Evolutionary conservation across 345 rosid species (phyloP).

Genomic region (Aquilaria sinensis): DNA sequence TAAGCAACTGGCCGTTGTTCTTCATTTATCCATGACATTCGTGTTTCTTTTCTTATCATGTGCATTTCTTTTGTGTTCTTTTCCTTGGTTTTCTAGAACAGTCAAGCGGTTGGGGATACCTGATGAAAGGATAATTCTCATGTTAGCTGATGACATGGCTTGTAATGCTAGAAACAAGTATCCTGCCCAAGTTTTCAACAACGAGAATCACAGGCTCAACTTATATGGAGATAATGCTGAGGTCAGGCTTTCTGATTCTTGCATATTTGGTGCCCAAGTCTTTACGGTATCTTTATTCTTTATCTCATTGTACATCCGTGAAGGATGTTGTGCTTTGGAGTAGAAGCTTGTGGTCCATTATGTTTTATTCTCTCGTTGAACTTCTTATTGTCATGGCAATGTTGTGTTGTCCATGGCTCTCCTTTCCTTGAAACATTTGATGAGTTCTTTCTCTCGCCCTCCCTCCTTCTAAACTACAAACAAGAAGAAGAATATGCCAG

Average conservation of each 20-base stretch:
- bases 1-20: slow-evolving; percentile 17
- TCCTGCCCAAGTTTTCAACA: slow-evolving; percentile 98
- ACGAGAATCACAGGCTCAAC: slow-evolving; percentile 89
- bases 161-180: slow-evolving; percentile 91
- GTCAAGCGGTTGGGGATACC: slow-evolving; percentile 95
- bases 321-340: too few species aligned
- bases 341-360: too few species aligned
- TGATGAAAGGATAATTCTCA: slow-evolving; percentile 89
- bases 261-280: background rate
- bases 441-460: background rate
- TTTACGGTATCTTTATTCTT: too few species aligned
- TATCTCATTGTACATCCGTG: too few species aligned
- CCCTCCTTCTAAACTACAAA: background rate
- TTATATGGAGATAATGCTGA: slow-evolving; percentile 98
- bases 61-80: slow-evolving; percentile 1
- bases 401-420: too few species aligned
- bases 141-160: slow-evolving; percentile 99
- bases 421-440: too few species aligned
- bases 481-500: too few species aligned
- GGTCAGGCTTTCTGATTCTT: slow-evolving; percentile 37
- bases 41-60: background rate
- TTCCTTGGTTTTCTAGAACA: slow-evolving; percentile 50
- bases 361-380: too few species aligned
- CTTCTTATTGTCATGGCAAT: too few species aligned
- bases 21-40: background rate